These are phyloP conservation scores for Podospora australis DNA, from an alignment of 495 filamentous ascomycete species.

Conservation along the genomic window DNA sequence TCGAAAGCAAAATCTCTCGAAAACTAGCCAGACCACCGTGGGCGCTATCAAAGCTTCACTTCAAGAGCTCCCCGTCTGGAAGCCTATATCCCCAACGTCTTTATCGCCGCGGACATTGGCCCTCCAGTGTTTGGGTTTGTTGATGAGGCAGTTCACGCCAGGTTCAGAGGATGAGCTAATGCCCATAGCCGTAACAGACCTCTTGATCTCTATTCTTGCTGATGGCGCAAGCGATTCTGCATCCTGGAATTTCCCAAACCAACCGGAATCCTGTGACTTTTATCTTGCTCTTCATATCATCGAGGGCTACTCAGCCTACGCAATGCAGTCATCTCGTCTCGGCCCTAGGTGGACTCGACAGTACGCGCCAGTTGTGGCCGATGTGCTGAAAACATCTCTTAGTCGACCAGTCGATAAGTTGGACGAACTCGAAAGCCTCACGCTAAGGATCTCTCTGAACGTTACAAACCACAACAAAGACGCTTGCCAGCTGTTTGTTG, in stretches of 20 bases:
- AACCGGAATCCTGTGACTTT: slow-evolving; percentile 31
- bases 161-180: slow-evolving; percentile 46
- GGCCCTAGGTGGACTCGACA: slow-evolving; percentile 29
- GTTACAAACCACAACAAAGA: slow-evolving; percentile 73
- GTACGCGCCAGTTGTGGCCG: slow-evolving; percentile 37
- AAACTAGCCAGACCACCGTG: slow-evolving; percentile 49
- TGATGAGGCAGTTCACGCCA: slow-evolving; percentile 48
- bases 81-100: slow-evolving; percentile 37
- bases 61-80: slow-evolving; percentile 50
- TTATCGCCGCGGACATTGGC: slow-evolving; percentile 59
- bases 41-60: slow-evolving; percentile 44
- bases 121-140: slow-evolving; percentile 57
- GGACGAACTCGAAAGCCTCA: slow-evolving; percentile 30
- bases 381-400: slow-evolving; percentile 29
- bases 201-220: slow-evolving; percentile 45
- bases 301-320: slow-evolving; percentile 37
- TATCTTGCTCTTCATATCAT: slow-evolving; percentile 35
- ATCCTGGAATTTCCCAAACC: slow-evolving; percentile 29
- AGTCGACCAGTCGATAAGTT: slow-evolving; percentile 23
- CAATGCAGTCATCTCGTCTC: slow-evolving; percentile 30
- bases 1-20: slow-evolving; percentile 63
- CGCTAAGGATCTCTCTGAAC: slow-evolving; percentile 74
- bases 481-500: slow-evolving; percentile 61
- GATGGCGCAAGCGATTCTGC: slow-evolving; percentile 25
- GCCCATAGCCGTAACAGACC: slow-evolving; percentile 41